Percentiles rank a stretch among this genome's conserved stretches.
These are phyloP conservation scores for Rutstroemia sp. DNA, from an alignment of 2,329 filamentous ascomycete species.

Conservation along the genomic window DNA sequence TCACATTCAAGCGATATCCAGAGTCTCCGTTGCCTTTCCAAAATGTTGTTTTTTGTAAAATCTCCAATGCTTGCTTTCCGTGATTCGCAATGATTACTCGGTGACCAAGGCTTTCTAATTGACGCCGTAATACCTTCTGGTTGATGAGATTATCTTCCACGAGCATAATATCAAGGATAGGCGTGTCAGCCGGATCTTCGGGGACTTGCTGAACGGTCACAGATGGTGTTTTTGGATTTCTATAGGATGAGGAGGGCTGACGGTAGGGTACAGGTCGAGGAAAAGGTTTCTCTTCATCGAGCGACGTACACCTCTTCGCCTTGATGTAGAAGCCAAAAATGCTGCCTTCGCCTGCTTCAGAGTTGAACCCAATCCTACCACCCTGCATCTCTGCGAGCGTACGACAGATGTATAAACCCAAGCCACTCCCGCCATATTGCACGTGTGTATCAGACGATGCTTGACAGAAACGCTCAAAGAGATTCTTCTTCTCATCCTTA, in stretches of 20 bases:
- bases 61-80: conserved; percentile 53
- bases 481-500: not conserved
- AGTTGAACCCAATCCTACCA: conserved; percentile 70
- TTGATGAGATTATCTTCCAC: conserved; percentile 66
- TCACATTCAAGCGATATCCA: conserved; percentile 42
- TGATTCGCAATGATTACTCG: conserved; percentile 57
- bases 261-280: not conserved
- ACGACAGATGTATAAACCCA: conserved; percentile 74
- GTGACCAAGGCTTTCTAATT: conserved; percentile 52
- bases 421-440: conserved; percentile 71
- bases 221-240: not conserved
- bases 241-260: not conserved
- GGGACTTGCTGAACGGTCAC: not conserved
- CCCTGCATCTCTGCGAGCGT: conserved; percentile 74
- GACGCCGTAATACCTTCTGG: conserved; percentile 56
- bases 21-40: conserved; percentile 35
- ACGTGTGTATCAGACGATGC: conserved; percentile 74
- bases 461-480: conserved; percentile 61
- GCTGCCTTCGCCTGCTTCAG: conserved; percentile 58
- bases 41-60: conserved; percentile 33
- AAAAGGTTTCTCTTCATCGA: not conserved
- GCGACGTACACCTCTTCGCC: not conserved
- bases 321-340: conserved; percentile 67
- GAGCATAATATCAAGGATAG: conserved; percentile 41
- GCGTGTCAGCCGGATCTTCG: not conserved